Base-by-base conservation (phyloP, 495 filamentous ascomycete genomes). In the Talaromyces nanjingensis region DNA sequence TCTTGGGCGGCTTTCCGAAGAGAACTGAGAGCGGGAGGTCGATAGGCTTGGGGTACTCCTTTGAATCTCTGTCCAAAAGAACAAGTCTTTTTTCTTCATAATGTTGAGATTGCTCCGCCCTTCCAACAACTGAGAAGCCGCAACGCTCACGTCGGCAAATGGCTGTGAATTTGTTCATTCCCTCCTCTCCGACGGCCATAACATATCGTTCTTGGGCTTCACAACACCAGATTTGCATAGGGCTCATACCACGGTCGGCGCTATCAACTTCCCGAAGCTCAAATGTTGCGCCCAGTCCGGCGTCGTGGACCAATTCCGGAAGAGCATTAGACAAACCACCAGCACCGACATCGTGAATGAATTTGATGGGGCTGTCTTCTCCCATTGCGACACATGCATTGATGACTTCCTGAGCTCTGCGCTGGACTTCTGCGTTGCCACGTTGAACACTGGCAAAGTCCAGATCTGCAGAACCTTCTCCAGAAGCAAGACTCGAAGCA, bases 191-290 rank as follows among this genome's bases (percentile, higher is more conserved):
- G 65, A 98, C 84, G 11, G 92, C 83, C 67, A 97, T 71, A 18
- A 98, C 94, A 67, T 97, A 98, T 70, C 94, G 81, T 74, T 98
- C 94, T 68, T 98, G 94, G 2, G 94, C 96, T 69, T 97, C 93
- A 67, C 91, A 93, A 76, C 93, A 96, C 93, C 93, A 98, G 39
- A 98, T 96, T 72, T 97, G 89, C 69, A 97, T 83, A 24, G 93
- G 93, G 72, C 91, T 96, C 90, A 97, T 93, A 69, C 91, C 87
- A 42, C 79, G 83, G 72, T 98, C 96, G 0, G 91, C 89, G 71
- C 82, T 97, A 67, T 97, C 92, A 22, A 98, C 81, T 70, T 97
- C 89, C 60, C 96, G 85, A 1, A 98, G 84, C 73, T 98, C 94
- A 67, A 98, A 96, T 2, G 82, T 86, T 22, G 91, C 94, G 33